A percentile compares a stretch with the other conserved stretches of the same genome.
phyloP scores from a whole-genome alignment of 306 rosid species.

The Potentilla sterilis region DNA sequence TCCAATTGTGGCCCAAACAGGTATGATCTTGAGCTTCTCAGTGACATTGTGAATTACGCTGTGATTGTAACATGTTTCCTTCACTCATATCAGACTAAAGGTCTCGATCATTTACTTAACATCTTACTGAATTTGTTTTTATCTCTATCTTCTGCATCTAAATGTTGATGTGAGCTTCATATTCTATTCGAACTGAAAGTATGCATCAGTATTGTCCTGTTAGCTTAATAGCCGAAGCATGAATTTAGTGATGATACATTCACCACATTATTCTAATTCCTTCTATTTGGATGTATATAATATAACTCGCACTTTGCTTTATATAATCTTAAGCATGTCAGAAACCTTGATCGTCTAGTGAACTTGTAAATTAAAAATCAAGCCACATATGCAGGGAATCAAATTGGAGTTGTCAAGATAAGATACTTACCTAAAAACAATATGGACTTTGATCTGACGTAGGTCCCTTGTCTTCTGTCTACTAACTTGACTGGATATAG shows the following conservation, averaged over 20 bases:
- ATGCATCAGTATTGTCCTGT: background rate
- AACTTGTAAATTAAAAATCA: slow-evolving; percentile 5
- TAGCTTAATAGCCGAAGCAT: background rate
- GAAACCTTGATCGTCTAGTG: slow-evolving; percentile 30
- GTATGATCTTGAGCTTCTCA: slow-evolving; percentile 6
- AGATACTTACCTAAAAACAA: slow-evolving; percentile 21
- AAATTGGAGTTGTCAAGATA: slow-evolving; percentile 38
- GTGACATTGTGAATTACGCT: slow-evolving; percentile 10
- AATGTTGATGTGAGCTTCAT: background rate
- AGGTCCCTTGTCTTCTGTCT: background rate
- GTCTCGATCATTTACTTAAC: slow-evolving; percentile 1
- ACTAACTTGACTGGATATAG: background rate
- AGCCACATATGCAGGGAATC: slow-evolving; percentile 26
- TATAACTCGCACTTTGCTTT: background rate
- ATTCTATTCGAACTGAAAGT: background rate
- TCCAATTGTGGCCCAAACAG: no score
- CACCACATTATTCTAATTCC: background rate
- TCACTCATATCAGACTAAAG: background rate
- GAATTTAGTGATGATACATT: background rate
- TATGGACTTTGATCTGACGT: slow-evolving; percentile 16
- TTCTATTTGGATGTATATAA: background rate
- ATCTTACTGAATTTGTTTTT: background rate
- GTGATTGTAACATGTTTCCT: background rate
- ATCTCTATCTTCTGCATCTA: background rate
- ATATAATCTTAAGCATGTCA: background rate